A percentile compares a stretch with the other conserved stretches of the same genome.
phyloP scores from a whole-genome alignment of 1,139 yeast genomes.

The Hansenula sp. region DNA sequence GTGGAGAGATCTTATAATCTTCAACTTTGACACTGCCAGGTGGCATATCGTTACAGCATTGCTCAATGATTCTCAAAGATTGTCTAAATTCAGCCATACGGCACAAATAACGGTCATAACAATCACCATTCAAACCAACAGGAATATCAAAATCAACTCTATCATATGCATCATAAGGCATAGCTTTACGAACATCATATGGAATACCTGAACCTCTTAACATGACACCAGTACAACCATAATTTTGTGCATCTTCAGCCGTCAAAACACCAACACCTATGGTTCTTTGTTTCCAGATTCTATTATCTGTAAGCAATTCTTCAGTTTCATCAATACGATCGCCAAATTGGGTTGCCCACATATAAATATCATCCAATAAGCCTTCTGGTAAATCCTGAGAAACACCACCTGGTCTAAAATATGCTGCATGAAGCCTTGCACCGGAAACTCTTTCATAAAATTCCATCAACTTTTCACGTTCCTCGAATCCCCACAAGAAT shows the following conservation, averaged over 20 bases:
- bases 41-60: conserved; percentile 89
- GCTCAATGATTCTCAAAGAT: conserved; percentile 83
- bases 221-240: conserved; percentile 83
- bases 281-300: conserved; percentile 92
- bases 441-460: conserved; percentile 90
- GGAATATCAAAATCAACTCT: conserved; percentile 83
- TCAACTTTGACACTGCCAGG: conserved; percentile 91
- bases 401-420: conserved; percentile 91
- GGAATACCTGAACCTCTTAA: conserved; percentile 90
- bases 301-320: conserved; percentile 84
- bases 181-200: conserved; percentile 80
- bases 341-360: conserved; percentile 97
- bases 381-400: conserved; percentile 87
- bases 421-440: conserved; percentile 86
- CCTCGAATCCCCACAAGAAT: conserved; percentile 93
- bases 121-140: conserved; percentile 85
- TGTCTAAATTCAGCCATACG: conserved; percentile 94
- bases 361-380: conserved; percentile 81
- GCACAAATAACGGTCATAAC: conserved; percentile 83
- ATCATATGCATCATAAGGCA: conserved; percentile 89
- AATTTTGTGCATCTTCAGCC: conserved; percentile 85
- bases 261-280: conserved; percentile 75
- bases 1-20: conserved; percentile 82
- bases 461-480: conserved; percentile 91
- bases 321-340: conserved; percentile 90